Conservation (phyloP, 208 protist genomes). For the Trypanosomatidae sp. region DNA sequence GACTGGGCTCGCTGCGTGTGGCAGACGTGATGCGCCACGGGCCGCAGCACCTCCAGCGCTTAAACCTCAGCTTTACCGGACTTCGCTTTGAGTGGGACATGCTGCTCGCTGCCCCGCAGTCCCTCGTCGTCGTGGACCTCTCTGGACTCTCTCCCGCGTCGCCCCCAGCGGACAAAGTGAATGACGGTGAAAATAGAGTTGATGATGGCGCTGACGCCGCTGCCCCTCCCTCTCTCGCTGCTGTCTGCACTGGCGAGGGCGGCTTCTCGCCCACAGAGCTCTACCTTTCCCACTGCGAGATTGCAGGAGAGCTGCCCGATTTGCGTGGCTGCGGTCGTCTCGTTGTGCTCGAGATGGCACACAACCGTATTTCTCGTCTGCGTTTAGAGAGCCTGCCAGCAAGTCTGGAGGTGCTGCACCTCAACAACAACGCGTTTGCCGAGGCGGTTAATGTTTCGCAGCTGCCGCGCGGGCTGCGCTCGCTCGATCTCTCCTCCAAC, state of each 20-base stretch:
- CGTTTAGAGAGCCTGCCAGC: constrained; percentile 11
- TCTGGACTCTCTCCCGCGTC: no score
- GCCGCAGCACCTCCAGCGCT: not conserved
- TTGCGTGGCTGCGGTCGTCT: not conserved
- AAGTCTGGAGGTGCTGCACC: constrained; percentile 9
- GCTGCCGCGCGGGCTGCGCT: constrained; percentile 22
- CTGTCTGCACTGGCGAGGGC: no score
- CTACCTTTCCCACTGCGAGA: constrained; percentile 3
- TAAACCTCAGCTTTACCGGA: constrained; percentile 8
- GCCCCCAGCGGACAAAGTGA: no score
- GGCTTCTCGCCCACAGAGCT: no score
- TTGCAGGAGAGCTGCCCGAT: constrained; percentile 6
- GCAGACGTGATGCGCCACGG: not conserved
- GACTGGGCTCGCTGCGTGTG: not conserved
- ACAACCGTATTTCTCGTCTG: constrained; percentile 19
- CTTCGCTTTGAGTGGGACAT: not conserved
- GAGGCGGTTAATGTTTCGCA: not conserved
- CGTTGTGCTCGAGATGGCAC: constrained; percentile 23
- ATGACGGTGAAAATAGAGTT: no score
- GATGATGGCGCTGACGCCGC: no score
- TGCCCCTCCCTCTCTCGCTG: no score
- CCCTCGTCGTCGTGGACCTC: no score
- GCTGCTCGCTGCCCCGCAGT: no score
- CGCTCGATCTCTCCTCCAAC: constrained; percentile 31
- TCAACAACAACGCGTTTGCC: constrained; percentile 29